Percentiles rank a stretch among this genome's conserved stretches.
Conservation (phyloP, 805 yeast genomes). For the Pichia thaimueangensis region DNA sequence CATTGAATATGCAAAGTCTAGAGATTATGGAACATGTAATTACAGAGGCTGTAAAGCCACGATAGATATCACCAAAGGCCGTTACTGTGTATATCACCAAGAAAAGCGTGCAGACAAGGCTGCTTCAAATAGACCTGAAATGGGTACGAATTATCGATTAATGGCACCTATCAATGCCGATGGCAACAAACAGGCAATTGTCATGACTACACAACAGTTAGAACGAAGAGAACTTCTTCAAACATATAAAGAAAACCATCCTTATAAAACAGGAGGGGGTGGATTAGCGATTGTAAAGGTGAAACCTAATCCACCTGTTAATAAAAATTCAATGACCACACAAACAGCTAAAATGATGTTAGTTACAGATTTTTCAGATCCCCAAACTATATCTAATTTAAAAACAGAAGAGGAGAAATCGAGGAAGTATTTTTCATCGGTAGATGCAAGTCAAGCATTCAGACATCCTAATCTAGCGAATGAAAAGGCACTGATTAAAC, state of each 20-base stretch:
- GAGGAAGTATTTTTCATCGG: conserved; percentile 32
- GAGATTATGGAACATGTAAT: conserved; percentile 64
- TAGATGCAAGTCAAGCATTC: conserved; percentile 42
- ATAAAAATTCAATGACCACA: no score
- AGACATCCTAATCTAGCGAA: conserved; percentile 44
- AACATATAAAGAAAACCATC: conserved; percentile 21
- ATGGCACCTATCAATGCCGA: conserved; percentile 45
- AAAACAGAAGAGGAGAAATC: conserved; percentile 12
- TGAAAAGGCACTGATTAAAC: conserved; percentile 38
- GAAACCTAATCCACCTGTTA: background rate
- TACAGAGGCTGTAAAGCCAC: conserved; percentile 54
- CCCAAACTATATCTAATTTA: conserved; percentile 6
- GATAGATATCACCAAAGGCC: conserved; percentile 46
- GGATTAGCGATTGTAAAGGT: conserved; percentile 5
- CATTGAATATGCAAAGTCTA: conserved; percentile 67
- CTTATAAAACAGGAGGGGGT: conserved; percentile 12
- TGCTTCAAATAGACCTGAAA: conserved; percentile 66
- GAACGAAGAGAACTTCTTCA: background rate
- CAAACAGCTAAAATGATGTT: background rate
- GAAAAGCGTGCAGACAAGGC: conserved; percentile 48
- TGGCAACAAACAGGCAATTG: conserved; percentile 38
- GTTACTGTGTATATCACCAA: conserved; percentile 66
- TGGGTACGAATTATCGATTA: conserved; percentile 53
- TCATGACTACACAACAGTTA: conserved; percentile 17
- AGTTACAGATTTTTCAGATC: conserved; percentile 17